Conservation (phyloP, 1,284 basidiomycete species). For the Polyporus tsugae region DNA sequence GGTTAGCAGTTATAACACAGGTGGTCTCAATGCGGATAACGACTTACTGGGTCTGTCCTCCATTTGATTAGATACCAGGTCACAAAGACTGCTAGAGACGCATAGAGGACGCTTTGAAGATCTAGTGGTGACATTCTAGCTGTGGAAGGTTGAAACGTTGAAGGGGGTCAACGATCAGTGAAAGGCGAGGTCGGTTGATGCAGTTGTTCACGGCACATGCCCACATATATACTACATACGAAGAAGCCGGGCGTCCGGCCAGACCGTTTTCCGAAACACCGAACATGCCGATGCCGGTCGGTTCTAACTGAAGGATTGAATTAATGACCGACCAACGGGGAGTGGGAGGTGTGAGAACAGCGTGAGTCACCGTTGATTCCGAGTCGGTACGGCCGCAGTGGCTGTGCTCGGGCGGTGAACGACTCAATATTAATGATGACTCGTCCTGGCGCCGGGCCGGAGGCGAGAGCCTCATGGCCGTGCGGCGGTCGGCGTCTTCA, state of each 20-base stretch:
- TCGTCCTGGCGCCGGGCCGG: too few species aligned
- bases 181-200: not conserved
- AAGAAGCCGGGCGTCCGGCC: not conserved
- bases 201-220: not conserved
- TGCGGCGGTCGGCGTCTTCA: not conserved
- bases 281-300: not conserved
- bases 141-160: not conserved
- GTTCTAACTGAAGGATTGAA: not conserved
- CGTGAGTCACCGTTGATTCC: not conserved
- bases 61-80: conserved; percentile 4
- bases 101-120: not conserved
- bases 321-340: too few species aligned
- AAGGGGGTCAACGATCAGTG: not conserved
- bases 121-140: not conserved
- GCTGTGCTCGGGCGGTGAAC: too few species aligned
- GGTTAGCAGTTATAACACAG: not conserved
- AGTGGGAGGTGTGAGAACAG: not conserved
- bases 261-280: not conserved
- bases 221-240: not conserved
- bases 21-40: too few species aligned
- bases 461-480: too few species aligned
- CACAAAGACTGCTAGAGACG: not conserved
- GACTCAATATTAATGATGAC: too few species aligned
- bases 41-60: conserved; percentile 2
- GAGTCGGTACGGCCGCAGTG: too few species aligned